Evolutionary conservation across 208 protist genomes (phyloP).

Genomic region (Acanthamoeba triangularis): DNA sequence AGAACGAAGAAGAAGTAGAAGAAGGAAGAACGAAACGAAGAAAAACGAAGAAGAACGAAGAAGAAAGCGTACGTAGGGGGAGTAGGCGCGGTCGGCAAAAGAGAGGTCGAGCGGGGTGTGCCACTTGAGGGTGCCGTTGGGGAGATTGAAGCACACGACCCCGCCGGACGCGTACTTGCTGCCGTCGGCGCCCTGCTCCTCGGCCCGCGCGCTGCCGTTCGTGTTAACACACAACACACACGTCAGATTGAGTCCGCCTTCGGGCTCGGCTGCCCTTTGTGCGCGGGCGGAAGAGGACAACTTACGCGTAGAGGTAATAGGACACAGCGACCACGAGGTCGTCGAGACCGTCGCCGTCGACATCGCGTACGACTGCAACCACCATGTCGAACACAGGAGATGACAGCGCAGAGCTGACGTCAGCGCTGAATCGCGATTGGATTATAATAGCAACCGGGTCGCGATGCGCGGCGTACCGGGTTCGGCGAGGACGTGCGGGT

Average conservation of each 20-base stretch:
- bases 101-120: not conserved
- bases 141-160: conserved; percentile 93
- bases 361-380: conserved; percentile 92
- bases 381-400: conserved; percentile 90
- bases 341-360: conserved; percentile 93
- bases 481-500: conserved; percentile 7
- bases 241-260: too few relatives aligned
- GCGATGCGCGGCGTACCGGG: not conserved
- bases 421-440: too few relatives aligned
- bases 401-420: conserved; percentile 90
- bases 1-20: too few relatives aligned
- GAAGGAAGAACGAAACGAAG: too few relatives aligned
- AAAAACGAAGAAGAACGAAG: not conserved
- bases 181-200: conserved; percentile 85
- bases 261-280: not conserved
- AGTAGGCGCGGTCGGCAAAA: not conserved
- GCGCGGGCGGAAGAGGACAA: not conserved
- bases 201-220: conserved; percentile 76
- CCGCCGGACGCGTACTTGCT: conserved; percentile 94
- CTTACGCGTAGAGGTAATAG: conserved; percentile 93
- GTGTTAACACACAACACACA: not conserved
- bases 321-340: conserved; percentile 95
- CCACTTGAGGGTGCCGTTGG: conserved; percentile 94
- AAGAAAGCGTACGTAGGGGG: not conserved
- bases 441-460: too few relatives aligned